Evolutionary conservation across 2,329 filamentous ascomycete genomes (phyloP).

Genomic region (Hyphodiscus sp.): DNA sequence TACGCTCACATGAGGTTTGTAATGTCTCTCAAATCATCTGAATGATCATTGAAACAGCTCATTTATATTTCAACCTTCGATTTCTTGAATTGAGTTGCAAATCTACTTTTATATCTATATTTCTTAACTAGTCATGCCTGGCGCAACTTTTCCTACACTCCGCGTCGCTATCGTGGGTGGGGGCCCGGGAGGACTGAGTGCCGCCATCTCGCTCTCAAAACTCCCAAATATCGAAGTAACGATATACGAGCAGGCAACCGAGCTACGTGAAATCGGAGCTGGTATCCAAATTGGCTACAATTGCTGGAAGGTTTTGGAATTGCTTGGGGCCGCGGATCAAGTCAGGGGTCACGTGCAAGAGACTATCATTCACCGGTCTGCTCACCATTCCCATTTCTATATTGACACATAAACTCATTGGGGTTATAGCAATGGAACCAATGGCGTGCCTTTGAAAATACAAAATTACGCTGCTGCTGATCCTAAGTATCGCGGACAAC

Average conservation of each 20-base stretch:
- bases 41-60: no score
- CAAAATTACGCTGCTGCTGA: neutral
- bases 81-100: no score
- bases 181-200: conserved; percentile 29
- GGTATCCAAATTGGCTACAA: conserved; percentile 41
- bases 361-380: conserved; percentile 28
- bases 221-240: conserved; percentile 36
- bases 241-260: conserved; percentile 39
- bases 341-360: conserved; percentile 33
- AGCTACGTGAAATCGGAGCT: conserved; percentile 41
- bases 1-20: no score
- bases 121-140: no score
- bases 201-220: conserved; percentile 39
- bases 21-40: no score
- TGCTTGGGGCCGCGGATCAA: conserved; percentile 36
- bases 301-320: conserved; percentile 40
- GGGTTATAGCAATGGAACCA: conserved; percentile 28
- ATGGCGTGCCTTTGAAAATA: conserved; percentile 15
- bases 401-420: neutral
- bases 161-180: conserved; percentile 35
- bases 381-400: neutral
- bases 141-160: neutral
- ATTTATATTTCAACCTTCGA: no score
- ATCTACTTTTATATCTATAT: no score
- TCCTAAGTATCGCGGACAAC: conserved; percentile 20